Evolutionary conservation across 2,329 filamentous ascomycete genomes (phyloP), one percentile per base, ranked within the genome.

Genomic region (Aspergillus novoparasiticus): DNA sequence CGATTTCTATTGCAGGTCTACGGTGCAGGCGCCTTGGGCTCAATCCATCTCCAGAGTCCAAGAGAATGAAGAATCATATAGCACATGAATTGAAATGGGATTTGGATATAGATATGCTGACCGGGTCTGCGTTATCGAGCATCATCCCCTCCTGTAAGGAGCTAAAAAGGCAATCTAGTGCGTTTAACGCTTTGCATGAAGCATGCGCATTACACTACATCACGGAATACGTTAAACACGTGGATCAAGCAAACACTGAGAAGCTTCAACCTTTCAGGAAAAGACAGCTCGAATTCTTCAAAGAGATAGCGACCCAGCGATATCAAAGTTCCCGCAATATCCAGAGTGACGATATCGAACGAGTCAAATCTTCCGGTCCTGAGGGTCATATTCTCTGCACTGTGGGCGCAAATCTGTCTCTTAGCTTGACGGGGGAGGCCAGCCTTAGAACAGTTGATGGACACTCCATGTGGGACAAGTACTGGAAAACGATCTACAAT

Each of bases 41-140:
- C 4, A 26, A 6, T 6, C 4, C 10, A 26, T 12, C 43, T 21
- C n/a, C 43, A 26, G 21, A 46, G 4, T 12, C 21, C 14, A 12
- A 11, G 11, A 46, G n/a, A 12, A n/a, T 6, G 43, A 14, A 21
- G 60, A 6, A 45, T 9, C 34, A 41, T 30, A 32, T 67, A 19
- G 67, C 66, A 6, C 68, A 73, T 50, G 58, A 54, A 0, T 54
- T 73, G 14, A 60, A 69, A 28, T 73, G 71, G 71, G 63, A 62
- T 11, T 39, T 61, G 3, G 70, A 73, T 57, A 61, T 68, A 0
- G 60, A 39, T 26, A 65, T 72, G 3, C 36, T 72, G 41, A 43
- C 57, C 2, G 23, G 4, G 8, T 23, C 51, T 0, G 45, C 57
- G n/a, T 34, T 30, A 0, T 39, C 53, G 5, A 23, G 11, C 21